Evolutionary conservation across 2,329 filamentous ascomycete genomes (phyloP).

Genomic region (Arachnomyces sp.): DNA sequence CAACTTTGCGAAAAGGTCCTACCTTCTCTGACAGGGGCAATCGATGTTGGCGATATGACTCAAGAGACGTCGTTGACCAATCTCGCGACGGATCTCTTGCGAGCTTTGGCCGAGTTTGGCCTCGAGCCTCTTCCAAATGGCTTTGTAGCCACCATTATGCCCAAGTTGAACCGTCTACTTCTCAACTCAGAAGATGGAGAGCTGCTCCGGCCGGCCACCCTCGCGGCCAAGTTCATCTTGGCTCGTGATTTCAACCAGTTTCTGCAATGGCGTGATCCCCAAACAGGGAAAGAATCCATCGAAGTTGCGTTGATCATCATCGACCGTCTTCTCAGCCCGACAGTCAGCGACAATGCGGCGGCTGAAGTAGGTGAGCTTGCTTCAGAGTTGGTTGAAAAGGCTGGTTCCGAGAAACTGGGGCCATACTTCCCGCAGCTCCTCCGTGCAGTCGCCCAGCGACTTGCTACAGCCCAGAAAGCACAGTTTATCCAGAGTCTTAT

Average conservation of each 20-base stretch:
- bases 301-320: constrained; percentile 88
- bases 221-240: constrained; percentile 81
- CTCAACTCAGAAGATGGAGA: constrained; percentile 81
- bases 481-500: constrained; percentile 94
- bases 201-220: constrained; percentile 75
- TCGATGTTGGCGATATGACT: constrained; percentile 78
- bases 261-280: constrained; percentile 72
- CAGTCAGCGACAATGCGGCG: constrained; percentile 85
- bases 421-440: constrained; percentile 84
- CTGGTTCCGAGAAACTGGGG: constrained; percentile 80
- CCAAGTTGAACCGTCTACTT: constrained; percentile 74
- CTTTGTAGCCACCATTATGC: constrained; percentile 76
- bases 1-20: constrained; percentile 77
- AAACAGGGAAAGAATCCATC: constrained; percentile 69
- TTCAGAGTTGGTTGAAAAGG: constrained; percentile 90
- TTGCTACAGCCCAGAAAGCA: constrained; percentile 73
- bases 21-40: constrained; percentile 77
- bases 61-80: constrained; percentile 78
- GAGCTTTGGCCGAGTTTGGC: constrained; percentile 71
- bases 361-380: constrained; percentile 94
- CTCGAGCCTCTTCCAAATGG: constrained; percentile 77
- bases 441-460: constrained; percentile 74
- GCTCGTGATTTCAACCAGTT: constrained; percentile 85
- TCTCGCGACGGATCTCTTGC: constrained; percentile 76
- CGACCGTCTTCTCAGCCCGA: constrained; percentile 73